phyloP scores from a whole-genome alignment of 2,329 filamentous ascomycete species.

The Aspergillus sp. region DNA sequence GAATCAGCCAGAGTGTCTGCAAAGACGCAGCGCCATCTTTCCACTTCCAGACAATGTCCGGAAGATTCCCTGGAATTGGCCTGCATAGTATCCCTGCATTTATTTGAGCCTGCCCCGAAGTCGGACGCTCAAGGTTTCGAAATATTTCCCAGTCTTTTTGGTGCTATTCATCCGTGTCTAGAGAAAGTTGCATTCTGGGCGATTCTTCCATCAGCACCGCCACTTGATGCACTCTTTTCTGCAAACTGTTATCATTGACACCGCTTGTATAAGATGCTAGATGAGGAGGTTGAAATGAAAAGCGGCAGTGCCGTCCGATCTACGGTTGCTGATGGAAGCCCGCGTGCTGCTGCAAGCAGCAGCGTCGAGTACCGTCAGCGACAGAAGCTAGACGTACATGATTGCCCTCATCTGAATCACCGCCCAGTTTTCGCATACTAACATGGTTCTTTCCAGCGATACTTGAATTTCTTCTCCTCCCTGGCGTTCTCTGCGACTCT shows the following conservation, averaged over 20 bases:
- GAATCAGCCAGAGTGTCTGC: background rate
- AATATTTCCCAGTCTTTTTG: background rate
- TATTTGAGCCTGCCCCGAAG: background rate
- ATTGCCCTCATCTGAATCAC: no score
- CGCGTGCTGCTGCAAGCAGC: background rate
- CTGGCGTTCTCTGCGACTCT: constrained; percentile 42
- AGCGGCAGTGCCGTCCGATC: constrained; percentile 17
- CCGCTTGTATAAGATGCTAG: background rate
- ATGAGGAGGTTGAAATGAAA: constrained; percentile 15
- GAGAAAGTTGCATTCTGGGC: background rate
- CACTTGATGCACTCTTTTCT: background rate
- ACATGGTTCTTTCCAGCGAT: constrained; percentile 5
- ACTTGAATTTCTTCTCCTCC: constrained; percentile 34
- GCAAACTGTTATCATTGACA: background rate
- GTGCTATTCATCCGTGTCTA: background rate
- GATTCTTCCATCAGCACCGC: background rate
- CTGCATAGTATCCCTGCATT: background rate
- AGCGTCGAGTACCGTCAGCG: constrained; percentile 12
- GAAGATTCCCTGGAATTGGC: background rate
- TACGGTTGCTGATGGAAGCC: background rate
- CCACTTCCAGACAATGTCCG: background rate
- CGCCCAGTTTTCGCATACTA: background rate
- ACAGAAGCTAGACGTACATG: constrained; percentile 19
- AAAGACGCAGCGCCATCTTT: background rate
- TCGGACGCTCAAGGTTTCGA: no score